These are phyloP conservation scores for Caulochytrium protostelioides DNA, from an alignment of 371 early-diverging fungal species.

Conservation along the genomic window DNA sequence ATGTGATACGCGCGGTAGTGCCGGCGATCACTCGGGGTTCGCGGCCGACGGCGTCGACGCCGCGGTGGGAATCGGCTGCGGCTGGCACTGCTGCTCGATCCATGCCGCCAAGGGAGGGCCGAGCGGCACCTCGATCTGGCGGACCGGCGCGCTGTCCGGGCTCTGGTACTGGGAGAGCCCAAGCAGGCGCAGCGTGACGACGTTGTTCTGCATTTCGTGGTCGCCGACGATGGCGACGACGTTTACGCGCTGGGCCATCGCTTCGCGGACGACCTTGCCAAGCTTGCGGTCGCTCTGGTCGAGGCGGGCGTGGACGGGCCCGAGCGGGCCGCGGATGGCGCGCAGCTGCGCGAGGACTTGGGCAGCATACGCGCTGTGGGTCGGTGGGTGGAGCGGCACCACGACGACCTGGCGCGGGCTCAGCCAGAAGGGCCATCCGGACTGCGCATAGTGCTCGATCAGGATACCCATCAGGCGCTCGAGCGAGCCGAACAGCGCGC, in stretches of 20 bases:
- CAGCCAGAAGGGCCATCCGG: constrained; percentile 60
- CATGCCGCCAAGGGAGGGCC: too few species aligned
- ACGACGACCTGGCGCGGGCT: constrained; percentile 37
- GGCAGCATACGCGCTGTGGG: constrained; percentile 10
- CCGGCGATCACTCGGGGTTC: too few species aligned
- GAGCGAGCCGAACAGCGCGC: constrained; percentile 80
- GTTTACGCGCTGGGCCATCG: constrained; percentile 38
- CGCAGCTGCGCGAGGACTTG: constrained; percentile 13
- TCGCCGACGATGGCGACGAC: constrained; percentile 34
- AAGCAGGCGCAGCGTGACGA: constrained; percentile 20
- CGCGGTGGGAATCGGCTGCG: too few species aligned
- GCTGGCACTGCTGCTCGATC: too few species aligned
- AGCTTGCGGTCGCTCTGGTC: constrained; percentile 25
- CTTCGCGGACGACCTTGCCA: constrained; percentile 37
- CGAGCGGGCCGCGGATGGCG: constrained; percentile 7
- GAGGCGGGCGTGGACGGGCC: constrained; percentile 11
- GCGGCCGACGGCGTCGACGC: too few species aligned
- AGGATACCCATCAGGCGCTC: constrained; percentile 91
- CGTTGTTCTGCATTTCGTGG: constrained; percentile 17
- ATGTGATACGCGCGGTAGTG: too few species aligned
- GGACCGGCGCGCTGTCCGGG: too few species aligned
- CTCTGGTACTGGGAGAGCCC: too few species aligned
- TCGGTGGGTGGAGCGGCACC: constrained; percentile 14
- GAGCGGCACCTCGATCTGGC: too few species aligned
- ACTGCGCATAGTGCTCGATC: constrained; percentile 70